These are phyloP conservation scores for Elsinoe arachidis DNA, from an alignment of 2,329 filamentous ascomycete species.

Conservation along the genomic window DNA sequence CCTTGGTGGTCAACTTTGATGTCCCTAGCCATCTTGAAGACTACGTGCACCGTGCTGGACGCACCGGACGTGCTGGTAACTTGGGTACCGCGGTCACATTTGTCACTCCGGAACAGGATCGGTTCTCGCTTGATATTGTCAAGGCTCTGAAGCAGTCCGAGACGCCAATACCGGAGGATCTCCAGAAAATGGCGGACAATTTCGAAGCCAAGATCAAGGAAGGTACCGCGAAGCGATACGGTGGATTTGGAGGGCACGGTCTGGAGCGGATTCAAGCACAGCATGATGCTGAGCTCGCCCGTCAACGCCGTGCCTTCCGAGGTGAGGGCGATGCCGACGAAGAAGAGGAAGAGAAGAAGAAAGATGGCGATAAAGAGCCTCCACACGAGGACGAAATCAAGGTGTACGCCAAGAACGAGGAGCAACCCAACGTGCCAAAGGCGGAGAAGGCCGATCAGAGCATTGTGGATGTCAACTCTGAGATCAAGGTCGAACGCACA, in stretches of 20 bases:
- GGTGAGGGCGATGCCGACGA: conserved; percentile 79
- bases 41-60: conserved; percentile 88
- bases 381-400: conserved; percentile 38
- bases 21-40: conserved; percentile 91
- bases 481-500: conserved; percentile 65
- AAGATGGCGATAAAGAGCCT: conserved; percentile 40
- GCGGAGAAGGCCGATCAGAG: conserved; percentile 42
- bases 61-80: conserved; percentile 89
- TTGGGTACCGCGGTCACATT: conserved; percentile 93
- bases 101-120: conserved; percentile 82
- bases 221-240: conserved; percentile 76
- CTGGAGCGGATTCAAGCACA: conserved; percentile 86
- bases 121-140: conserved; percentile 76
- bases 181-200: conserved; percentile 52
- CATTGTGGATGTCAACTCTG: conserved; percentile 52
- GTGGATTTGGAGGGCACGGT: conserved; percentile 90
- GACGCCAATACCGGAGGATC: conserved; percentile 65
- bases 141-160: conserved; percentile 91
- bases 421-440: conserved; percentile 13
- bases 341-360: conserved; percentile 60
- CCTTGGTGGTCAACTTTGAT: conserved; percentile 92
- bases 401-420: conserved; percentile 19
- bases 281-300: conserved; percentile 74
- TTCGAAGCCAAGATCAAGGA: conserved; percentile 87
- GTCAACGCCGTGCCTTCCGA: conserved; percentile 83